Percentiles rank a stretch among this genome's conserved stretches.
Evolutionary conservation across 2,329 filamentous ascomycete species (phyloP).

Genomic region (Verticillium longisporum): DNA sequence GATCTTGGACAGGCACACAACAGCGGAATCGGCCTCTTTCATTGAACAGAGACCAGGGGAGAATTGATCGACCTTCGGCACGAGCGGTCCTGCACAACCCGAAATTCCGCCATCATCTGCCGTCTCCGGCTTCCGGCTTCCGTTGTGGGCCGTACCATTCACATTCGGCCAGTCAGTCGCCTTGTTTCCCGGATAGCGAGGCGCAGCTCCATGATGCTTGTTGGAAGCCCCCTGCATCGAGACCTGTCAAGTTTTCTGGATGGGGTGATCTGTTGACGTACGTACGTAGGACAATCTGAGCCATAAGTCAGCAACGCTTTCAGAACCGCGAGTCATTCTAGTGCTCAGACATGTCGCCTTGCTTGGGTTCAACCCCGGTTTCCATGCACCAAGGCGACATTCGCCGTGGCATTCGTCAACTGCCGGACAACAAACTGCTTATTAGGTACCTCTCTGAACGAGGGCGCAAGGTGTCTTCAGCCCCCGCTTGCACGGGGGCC

Average conservation of each 20-base stretch:
- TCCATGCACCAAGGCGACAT: background rate
- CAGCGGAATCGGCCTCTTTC: no score
- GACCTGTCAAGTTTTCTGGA: background rate
- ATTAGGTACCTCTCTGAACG: background rate
- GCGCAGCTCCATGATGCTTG: background rate
- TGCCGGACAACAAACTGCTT: background rate
- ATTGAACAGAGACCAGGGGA: no score
- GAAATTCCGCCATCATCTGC: background rate
- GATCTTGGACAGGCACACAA: no score
- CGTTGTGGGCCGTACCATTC: background rate
- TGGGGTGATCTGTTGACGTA: no score
- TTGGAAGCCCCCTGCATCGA: background rate
- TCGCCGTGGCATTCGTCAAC: background rate
- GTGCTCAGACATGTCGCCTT: background rate
- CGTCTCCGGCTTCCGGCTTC: background rate
- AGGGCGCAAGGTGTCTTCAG: background rate
- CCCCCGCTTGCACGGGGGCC: background rate
- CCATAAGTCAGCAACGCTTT: background rate
- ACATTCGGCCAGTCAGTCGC: background rate
- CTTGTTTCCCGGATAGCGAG: background rate
- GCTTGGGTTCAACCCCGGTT: background rate
- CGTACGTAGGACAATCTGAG: background rate
- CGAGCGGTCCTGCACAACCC: background rate
- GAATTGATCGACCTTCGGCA: background rate
- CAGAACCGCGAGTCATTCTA: background rate